Base-by-base conservation (phyloP, 2,329 filamentous ascomycete species). In the Phialocephala sp. region DNA sequence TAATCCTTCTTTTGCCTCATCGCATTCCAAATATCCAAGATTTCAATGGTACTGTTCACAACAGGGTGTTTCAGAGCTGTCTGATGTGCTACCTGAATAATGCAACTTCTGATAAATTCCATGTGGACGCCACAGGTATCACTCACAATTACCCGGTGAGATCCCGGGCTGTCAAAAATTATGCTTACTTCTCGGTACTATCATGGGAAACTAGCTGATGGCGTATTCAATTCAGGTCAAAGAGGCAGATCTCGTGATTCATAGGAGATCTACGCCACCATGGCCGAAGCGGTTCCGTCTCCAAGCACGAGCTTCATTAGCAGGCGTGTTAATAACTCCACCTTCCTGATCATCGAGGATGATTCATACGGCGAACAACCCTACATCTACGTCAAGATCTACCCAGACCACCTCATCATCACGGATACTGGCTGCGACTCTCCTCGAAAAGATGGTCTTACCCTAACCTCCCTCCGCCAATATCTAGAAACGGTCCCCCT, bases 381-480 rank as follows among this genome's bases (percentile, higher is more conserved):
- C 2, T 74, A 80, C 65, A 81, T 83, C n/a, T 83, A 82, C 66
- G 77, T 76, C 58, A 83, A 83, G 66, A 45, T 81, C 2, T 79
- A 77, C 64, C 73, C 75, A 4, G 66, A 75, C 0, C 64, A 78
- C 27, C 59, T 83, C 14, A 71, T 83, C 1, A 69, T 83, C 1
- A 77, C 78, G 15, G 81, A 83, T 64, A 82, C 81, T 3, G 81
- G 81, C n/a, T 82, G 79, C 70, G 78, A 81, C 62, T 74, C 75
- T 22, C 75, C 79, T 20, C 70, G 70, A 14, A 61, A 62, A 14
- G 70, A 74, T 27, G 70, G 76, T 24, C 70, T 69, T 9, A 54
- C 70, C 24, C 55, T 74, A 39, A 77, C 72, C 41, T 78, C 78
- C 4, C 75, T 83, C 8, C 77, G 77, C 4, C 56, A 74, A 9